Base-by-base conservation (phyloP, 2,329 filamentous ascomycete genomes). In the Fusarium algeriense region DNA sequence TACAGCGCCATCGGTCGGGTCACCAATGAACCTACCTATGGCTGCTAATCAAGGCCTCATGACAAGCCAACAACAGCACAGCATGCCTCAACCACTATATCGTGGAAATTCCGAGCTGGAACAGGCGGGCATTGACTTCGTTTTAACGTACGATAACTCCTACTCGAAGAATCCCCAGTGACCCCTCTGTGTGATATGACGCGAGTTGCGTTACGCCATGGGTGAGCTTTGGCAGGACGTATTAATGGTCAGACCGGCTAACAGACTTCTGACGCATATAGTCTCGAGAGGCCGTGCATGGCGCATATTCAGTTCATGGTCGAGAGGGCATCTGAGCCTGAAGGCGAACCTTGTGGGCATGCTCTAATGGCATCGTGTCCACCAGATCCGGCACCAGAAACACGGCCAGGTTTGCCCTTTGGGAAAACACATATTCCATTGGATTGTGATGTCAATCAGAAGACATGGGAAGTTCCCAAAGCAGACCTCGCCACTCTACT, bases 291-390 rank as follows among this genome's bases (percentile, higher is more conserved):
- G 79, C 93, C 95, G 56, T 98, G 96, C 85, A 97, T 97, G 89
- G 90, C 94, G 75, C 94, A 97, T 81, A 88, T 95, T 83, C 93
- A 94, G 75, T 93, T 91, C 82, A 86, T 97, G 67, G 85, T 95
- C 73, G 90, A 90, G 76, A 83, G 86, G 74, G 82, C 85, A 59
- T 82, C 79, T 74, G 85, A 89, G 60, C 84, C 87, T 57, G 91
- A 92, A 70, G 87, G 87, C 73, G 89, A 92, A 64, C 86, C 93
- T 44, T 95, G 93, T 71, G 96, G 95, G 43, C 96, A 99, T 80
- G 95, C 93, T 7, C 85, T 98, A 73, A 98, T 98, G 95, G 93
- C 93, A 19, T 93, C 92, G 19, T 97, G 93, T 78, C 95, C 95
- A 49, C 93, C 95, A 8, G 89, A 90, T 70, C 85, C 87, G 6